Conservation (phyloP, 2,329 filamentous ascomycete genomes). For the Aspergillus glaucus region DNA sequence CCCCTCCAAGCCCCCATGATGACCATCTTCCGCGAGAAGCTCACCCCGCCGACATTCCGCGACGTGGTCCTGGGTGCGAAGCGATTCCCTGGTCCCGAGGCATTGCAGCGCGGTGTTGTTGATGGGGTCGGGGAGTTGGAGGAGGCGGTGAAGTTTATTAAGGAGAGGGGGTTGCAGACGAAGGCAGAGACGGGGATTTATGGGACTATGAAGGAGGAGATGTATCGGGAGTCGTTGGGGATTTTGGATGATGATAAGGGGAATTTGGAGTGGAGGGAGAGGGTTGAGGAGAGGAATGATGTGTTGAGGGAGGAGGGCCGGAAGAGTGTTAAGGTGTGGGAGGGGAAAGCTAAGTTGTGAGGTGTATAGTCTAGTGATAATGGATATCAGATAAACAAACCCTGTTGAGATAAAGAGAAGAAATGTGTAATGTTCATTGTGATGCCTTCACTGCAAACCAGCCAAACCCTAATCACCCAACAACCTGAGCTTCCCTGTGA, state of each 20-base stretch:
- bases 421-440: no score
- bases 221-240: slow-evolving; percentile 62
- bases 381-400: no score
- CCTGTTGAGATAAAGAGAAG: no score
- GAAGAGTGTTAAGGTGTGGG: slow-evolving; percentile 48
- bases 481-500: no score
- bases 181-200: slow-evolving; percentile 64
- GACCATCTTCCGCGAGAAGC: slow-evolving; percentile 66
- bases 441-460: no score
- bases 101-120: slow-evolving; percentile 60
- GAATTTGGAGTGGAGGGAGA: slow-evolving; percentile 37
- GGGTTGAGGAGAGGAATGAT: slow-evolving; percentile 46
- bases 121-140: slow-evolving; percentile 62
- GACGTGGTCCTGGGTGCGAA: slow-evolving; percentile 66
- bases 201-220: slow-evolving; percentile 65
- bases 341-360: slow-evolving; percentile 28
- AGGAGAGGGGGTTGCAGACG: slow-evolving; percentile 51
- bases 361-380: not conserved
- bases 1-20: slow-evolving; percentile 70
- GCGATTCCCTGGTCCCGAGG: slow-evolving; percentile 58
- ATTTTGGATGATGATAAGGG: slow-evolving; percentile 50
- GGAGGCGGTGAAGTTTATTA: slow-evolving; percentile 56
- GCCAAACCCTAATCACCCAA: no score
- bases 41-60: slow-evolving; percentile 51
- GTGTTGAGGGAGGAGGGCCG: slow-evolving; percentile 35